phyloP scores from a whole-genome alignment of 2,329 filamentous ascomycete species.

The Lasiodiplodia sp. region DNA sequence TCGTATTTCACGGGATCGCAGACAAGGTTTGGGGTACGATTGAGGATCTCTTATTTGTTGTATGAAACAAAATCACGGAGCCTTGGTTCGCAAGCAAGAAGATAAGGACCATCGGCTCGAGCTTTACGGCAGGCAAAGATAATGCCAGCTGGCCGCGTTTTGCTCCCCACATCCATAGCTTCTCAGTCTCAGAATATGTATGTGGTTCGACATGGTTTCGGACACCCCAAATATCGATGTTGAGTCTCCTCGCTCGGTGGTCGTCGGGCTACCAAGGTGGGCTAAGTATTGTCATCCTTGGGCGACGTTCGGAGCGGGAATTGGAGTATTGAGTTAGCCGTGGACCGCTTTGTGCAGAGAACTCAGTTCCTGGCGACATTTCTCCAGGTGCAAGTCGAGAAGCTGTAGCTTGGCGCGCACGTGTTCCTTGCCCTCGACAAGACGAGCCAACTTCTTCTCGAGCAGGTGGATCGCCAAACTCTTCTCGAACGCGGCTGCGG shows the following conservation, averaged over 20 bases:
- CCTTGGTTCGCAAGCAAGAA: background rate
- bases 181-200: too few relatives aligned
- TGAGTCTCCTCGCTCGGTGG: too few relatives aligned
- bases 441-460: background rate
- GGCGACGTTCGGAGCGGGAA: background rate
- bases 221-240: background rate
- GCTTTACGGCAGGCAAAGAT: background rate
- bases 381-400: background rate
- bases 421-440: background rate
- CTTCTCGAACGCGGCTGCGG: background rate
- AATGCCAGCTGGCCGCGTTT: background rate
- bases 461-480: background rate
- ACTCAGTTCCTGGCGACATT: background rate
- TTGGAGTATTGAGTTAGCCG: too few relatives aligned
- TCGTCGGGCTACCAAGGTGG: too few relatives aligned
- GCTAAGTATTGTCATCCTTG: background rate
- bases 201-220: background rate
- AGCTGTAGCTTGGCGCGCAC: background rate
- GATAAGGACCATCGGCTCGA: background rate
- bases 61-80: too few relatives aligned
- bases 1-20: too few relatives aligned
- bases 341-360: background rate
- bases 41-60: too few relatives aligned
- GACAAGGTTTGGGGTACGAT: too few relatives aligned
- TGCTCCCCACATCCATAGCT: background rate